Evolutionary conservation across 2,329 filamentous ascomycete species (phyloP).

Genomic region (Alternaria arbusti): DNA sequence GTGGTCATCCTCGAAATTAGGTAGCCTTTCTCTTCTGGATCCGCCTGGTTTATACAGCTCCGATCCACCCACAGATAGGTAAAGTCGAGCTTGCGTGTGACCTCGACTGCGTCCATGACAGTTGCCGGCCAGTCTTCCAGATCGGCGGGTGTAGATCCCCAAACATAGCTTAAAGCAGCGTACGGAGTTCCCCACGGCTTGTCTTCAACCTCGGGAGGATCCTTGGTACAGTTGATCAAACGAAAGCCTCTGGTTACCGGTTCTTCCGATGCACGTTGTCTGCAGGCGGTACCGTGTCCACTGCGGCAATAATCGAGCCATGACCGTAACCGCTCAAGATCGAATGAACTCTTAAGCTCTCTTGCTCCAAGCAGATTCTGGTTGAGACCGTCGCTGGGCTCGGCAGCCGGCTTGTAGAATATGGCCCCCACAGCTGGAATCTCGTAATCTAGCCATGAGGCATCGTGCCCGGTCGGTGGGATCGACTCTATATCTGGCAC

Average conservation of each 20-base stretch:
- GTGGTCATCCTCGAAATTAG: conserved; percentile 15
- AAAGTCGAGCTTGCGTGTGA: conserved; percentile 3
- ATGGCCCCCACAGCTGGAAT: conserved; percentile 12
- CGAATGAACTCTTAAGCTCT: not conserved
- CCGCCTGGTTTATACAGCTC: conserved; percentile 12
- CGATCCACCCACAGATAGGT: conserved; percentile 16
- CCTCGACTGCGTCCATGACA: conserved; percentile 11
- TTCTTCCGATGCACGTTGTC: conserved; percentile 5
- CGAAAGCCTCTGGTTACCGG: conserved; percentile 10
- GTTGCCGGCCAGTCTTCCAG: conserved; percentile 6
- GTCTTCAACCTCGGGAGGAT: conserved; percentile 8
- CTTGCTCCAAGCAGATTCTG: not conserved
- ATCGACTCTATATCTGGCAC: conserved; percentile 13
- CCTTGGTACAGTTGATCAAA: conserved; percentile 13
- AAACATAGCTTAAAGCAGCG: conserved; percentile 22
- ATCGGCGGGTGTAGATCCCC: conserved; percentile 8
- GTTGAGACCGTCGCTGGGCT: not conserved
- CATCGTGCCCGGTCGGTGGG: conserved; percentile 4
- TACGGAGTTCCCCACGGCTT: conserved; percentile 13
- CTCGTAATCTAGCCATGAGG: conserved; percentile 12
- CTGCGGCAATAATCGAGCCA: conserved; percentile 11
- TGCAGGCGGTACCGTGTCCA: conserved; percentile 7
- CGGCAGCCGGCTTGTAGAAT: not conserved
- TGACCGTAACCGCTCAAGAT: not conserved
- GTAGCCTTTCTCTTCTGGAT: conserved; percentile 4